phyloP scores from a whole-genome alignment of 768 basidiomycete genomes.

The Heimioporus sp. region DNA sequence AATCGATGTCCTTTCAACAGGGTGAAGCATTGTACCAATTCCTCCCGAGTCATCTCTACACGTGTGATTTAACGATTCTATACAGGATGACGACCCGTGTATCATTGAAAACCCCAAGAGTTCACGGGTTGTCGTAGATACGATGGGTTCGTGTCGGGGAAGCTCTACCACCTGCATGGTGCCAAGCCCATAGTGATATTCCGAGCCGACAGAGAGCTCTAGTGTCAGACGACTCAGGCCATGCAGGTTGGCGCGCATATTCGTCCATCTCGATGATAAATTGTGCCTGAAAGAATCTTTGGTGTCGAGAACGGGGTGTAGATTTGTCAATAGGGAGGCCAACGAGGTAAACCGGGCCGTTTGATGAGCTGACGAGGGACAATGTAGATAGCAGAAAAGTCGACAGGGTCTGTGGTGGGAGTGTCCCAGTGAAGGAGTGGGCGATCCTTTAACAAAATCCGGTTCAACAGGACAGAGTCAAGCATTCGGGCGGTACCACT shows the following conservation, averaged over 20 bases:
- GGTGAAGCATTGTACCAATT: conserved; percentile 36
- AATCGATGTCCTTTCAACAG: conserved; percentile 47
- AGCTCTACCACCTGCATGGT: conserved; percentile 12
- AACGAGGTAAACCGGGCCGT: conserved; percentile 36
- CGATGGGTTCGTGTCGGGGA: conserved; percentile 29
- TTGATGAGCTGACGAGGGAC: conserved; percentile 35
- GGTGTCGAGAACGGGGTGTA: conserved; percentile 30
- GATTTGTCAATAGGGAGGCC: conserved; percentile 33
- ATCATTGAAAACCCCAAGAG: conserved; percentile 27
- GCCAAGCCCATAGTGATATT: conserved; percentile 21
- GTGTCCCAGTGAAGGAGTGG: conserved; percentile 33
- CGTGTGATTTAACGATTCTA: conserved; percentile 46
- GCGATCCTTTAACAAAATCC: conserved; percentile 37
- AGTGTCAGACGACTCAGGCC: conserved; percentile 42
- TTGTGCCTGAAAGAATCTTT: conserved; percentile 14
- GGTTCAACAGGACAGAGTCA: conserved; percentile 37
- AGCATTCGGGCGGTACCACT: conserved; percentile 40
- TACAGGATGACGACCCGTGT: conserved; percentile 29
- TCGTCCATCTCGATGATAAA: conserved; percentile 24
- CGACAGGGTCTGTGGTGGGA: conserved; percentile 18
- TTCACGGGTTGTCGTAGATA: conserved; percentile 29
- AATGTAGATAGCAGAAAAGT: conserved; percentile 31
- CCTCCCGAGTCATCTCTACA: conserved; percentile 39
- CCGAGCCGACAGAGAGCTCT: conserved; percentile 32
- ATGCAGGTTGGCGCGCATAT: conserved; percentile 39